Base-by-base conservation (phyloP, 306 rosid species). In the Purshia tridentata region DNA sequence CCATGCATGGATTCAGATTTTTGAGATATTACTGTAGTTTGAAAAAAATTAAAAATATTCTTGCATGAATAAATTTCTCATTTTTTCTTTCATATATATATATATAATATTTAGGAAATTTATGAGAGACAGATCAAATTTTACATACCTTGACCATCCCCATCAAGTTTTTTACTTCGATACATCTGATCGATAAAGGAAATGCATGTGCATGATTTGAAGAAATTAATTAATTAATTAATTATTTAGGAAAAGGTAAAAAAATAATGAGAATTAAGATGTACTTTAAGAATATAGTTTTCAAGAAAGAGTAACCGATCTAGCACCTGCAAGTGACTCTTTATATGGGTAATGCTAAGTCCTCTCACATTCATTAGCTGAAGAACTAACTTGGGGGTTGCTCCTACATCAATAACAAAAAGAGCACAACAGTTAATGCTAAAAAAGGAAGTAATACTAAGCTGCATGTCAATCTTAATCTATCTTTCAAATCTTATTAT, bases 331-430 rank as follows among this genome's bases (percentile, higher is more conserved):
- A 93, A 86, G 77, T 93, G 98, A 76, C 97, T 90, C 92, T 93
- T 93, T 69, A 90, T 90, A 83, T 93, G 98, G 60, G 96, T 90
- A 69, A 93, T 90, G 84, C 93, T 91, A 40, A 93, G 93, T 61
- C 96, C 97, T 86, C 88, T 85, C 69, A 90, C 97, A 77, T 89
- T 91, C 98, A 93, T 93, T 44, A 90, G 85, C 82, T 93, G 96
- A 72, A 87, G 93, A 72, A 93, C 89, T 78, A 81, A 80, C 69
- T 93, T 93, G 20, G 98, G 98, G 42, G 98, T 90, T 65, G 98
- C 98, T 84, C 91, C 98, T 93, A 77, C 73, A 69, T 12, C 29
- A n/a, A 16, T 15, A 67, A 19, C 52, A 3, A 4, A 40, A 14
- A 23, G 29, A 23, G 29, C 29, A 23, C 29, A 23, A 23, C 29